These are phyloP conservation scores for Candolleomyces eurysporus DNA, from an alignment of 768 basidiomycete species.

Conservation along the genomic window DNA sequence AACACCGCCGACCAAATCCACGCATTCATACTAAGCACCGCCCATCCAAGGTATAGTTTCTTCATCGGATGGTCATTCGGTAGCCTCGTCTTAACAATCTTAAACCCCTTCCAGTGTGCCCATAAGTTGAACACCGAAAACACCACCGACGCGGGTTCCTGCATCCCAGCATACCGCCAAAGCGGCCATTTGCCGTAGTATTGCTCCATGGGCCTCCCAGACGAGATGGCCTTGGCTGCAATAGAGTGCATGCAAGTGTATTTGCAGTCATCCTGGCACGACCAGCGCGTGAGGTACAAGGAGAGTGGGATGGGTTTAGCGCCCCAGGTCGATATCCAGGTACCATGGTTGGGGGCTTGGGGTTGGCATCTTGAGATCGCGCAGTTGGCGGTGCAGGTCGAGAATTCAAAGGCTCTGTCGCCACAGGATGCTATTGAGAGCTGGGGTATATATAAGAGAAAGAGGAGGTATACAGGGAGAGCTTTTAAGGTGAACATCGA, in stretches of 20 bases:
- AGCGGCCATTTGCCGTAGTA: constrained; percentile 99
- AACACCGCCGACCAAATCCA: constrained; percentile 94
- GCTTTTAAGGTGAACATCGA: too few relatives aligned
- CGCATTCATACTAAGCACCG: constrained; percentile 74
- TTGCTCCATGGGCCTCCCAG: constrained; percentile 56
- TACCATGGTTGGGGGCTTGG: too few relatives aligned
- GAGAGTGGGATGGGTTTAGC: constrained; percentile 31
- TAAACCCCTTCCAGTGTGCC: constrained; percentile 65
- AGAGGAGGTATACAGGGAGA: too few relatives aligned
- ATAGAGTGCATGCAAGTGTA: constrained; percentile 86
- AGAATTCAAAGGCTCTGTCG: too few relatives aligned
- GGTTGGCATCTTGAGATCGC: too few relatives aligned
- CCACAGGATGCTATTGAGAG: too few relatives aligned
- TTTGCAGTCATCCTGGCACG: constrained; percentile 83
- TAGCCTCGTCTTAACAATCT: constrained; percentile 44
- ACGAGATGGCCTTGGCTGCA: constrained; percentile 52
- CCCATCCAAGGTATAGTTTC: constrained; percentile 63
- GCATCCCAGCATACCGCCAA: constrained; percentile 81
- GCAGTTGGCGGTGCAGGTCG: too few relatives aligned
- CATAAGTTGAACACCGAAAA: constrained; percentile 88
- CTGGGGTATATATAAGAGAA: too few relatives aligned
- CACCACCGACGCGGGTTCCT: constrained; percentile 89
- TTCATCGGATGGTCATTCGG: constrained; percentile 66
- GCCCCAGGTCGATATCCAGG: too few relatives aligned
- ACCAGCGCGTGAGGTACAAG: constrained; percentile 77